Conservation (phyloP, 768 basidiomycete species). For the Mrakia gelida region DNA sequence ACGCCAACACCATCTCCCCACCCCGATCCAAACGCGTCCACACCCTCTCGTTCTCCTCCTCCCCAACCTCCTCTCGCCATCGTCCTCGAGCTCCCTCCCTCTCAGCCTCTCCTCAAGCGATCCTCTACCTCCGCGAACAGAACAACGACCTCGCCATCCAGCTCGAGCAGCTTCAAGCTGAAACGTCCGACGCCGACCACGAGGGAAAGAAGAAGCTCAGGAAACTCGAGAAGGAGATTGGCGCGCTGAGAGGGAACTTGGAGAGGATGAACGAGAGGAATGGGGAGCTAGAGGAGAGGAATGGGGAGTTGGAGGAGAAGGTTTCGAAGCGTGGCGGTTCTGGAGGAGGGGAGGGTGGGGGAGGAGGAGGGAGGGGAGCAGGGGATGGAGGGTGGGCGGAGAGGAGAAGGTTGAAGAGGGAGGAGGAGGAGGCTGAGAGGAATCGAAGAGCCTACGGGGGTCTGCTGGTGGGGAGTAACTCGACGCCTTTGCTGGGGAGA, state of each 20-base stretch:
- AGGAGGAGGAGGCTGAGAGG: constrained; percentile 14
- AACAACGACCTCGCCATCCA: constrained; percentile 74
- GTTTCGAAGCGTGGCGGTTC: constrained; percentile 65
- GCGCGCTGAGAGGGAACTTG: constrained; percentile 64
- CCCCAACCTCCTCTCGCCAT: constrained; percentile 1
- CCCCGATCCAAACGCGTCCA: not conserved
- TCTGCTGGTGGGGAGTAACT: not conserved
- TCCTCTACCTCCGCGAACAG: constrained; percentile 70
- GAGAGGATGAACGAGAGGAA: constrained; percentile 46
- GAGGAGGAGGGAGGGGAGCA: not conserved
- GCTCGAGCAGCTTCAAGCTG: constrained; percentile 68
- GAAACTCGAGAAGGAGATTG: constrained; percentile 75
- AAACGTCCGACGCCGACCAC: constrained; percentile 62
- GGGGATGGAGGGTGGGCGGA: constrained; percentile 26
- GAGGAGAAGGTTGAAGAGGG: constrained; percentile 21
- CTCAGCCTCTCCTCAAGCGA: constrained; percentile 53
- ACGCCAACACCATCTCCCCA: not conserved
- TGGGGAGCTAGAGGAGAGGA: constrained; percentile 11
- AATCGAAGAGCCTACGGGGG: not conserved
- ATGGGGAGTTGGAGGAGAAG: constrained; percentile 46
- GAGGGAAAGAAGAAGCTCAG: constrained; percentile 65
- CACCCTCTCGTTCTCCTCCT: not conserved
- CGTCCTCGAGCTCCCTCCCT: constrained; percentile 10
- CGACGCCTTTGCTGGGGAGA: not conserved
- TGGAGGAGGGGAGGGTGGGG: constrained; percentile 42